These are phyloP conservation scores for Paratinospora sagittata DNA, from an alignment of 164 flowering plant genomes.

Conservation along the genomic window DNA sequence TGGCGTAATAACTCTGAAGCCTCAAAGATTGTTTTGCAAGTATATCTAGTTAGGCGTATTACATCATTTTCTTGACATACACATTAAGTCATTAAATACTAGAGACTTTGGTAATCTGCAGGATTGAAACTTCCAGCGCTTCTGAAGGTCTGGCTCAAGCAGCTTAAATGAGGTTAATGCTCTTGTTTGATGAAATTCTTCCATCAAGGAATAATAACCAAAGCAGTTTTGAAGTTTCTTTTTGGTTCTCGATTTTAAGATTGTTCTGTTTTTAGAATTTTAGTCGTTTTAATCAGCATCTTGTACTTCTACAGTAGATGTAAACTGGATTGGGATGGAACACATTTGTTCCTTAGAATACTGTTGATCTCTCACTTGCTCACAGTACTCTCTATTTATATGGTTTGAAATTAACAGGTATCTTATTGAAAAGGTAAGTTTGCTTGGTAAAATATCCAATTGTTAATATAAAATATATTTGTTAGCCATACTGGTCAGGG, in stretches of 20 bases:
- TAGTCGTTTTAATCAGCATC: too few relatives aligned
- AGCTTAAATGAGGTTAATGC: slow-evolving; percentile 22
- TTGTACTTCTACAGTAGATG: background rate
- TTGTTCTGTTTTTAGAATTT: too few relatives aligned
- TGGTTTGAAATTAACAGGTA: background rate
- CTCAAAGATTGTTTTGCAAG: too few relatives aligned
- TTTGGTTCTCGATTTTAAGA: background rate
- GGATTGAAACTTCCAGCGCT: slow-evolving; percentile 32
- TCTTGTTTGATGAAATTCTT: background rate
- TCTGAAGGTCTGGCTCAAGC: slow-evolving; percentile 36
- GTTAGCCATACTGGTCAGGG: background rate
- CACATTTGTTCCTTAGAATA: background rate
- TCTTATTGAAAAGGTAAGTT: background rate
- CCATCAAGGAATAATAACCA: too few relatives aligned
- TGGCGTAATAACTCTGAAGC: too few relatives aligned
- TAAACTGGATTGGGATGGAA: background rate
- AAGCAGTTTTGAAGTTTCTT: too few relatives aligned
- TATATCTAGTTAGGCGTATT: too few relatives aligned
- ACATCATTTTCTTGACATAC: too few relatives aligned
- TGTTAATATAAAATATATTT: background rate
- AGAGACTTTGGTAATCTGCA: slow-evolving; percentile 16
- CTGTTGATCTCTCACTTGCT: background rate
- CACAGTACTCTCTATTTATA: background rate
- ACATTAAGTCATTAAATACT: background rate
- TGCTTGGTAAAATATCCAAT: background rate